Evolutionary conservation across 164 flowering plant species (phyloP), one percentile per base, ranked within the genome.

Genomic region (Berberis thunbergii): DNA sequence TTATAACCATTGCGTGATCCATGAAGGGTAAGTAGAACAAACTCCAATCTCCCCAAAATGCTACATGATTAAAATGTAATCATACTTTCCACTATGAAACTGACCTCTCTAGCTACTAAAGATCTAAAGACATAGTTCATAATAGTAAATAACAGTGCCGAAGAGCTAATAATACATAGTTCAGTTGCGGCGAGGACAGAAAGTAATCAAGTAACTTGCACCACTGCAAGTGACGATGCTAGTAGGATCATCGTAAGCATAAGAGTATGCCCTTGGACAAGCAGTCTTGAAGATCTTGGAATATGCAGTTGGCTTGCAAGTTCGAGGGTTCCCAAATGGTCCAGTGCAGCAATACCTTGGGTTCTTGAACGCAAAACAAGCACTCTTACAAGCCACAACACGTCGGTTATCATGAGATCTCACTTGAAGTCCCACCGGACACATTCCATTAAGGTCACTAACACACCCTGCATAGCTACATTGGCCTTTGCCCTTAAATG

Each of bases 261-360:
- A 91, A 1, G 93, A 86, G 66, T 88, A 88, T 1, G 97, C 97
- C 50, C 69, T 79, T 0, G 96, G 97, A 64, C 97, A 91, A 4
- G 96, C 96, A 0, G 79, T 49, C 74, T 91, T 89, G 77, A 91
- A 91, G 26, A 91, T 79, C 79, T 63, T 82, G 0, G 97, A 91
- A 56, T 91, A 89, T 0, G 88, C 87, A 0, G 97, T 89, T 0
- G 97, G 97, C 79, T 78, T 83, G 77, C 97, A 91, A 0, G 90
- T 26, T 62, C 84, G 87, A 1, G 97, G 92, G 50, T 61, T 88
- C 41, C 85, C 97, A 57, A 58, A 91, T 56, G 71, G 71, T 1
- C 94, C 96, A 0, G 96, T 91, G 76, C 97, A 91, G 70, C 97
- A 91, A 59, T 85, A 91, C 69, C 81, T 75, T 0, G 91, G 90